Percentiles rank a stretch among this genome's conserved stretches.
phyloP scores from a whole-genome alignment of 2,329 filamentous ascomycete species.

The Ceratocystis albifundus region DNA sequence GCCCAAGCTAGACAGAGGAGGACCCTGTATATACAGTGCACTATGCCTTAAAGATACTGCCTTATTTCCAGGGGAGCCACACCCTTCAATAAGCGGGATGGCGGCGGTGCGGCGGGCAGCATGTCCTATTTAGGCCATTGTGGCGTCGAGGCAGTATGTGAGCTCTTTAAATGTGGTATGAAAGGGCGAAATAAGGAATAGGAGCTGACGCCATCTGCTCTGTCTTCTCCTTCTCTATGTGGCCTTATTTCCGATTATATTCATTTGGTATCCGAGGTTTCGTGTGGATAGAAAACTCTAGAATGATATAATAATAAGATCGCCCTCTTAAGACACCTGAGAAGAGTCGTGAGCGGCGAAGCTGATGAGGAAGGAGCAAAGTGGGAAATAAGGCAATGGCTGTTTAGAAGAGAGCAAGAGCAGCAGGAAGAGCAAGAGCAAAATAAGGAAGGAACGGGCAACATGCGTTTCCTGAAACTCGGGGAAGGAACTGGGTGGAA shows the following conservation, averaged over 20 bases:
- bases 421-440: too few species aligned
- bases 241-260: too few species aligned
- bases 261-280: background rate
- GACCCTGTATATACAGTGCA: background rate
- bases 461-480: slow-evolving; percentile 1
- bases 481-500: slow-evolving; percentile 8
- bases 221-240: background rate
- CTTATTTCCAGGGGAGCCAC: background rate
- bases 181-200: background rate
- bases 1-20: background rate
- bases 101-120: background rate
- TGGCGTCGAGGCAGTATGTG: background rate
- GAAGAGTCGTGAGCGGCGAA: too few species aligned
- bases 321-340: too few species aligned
- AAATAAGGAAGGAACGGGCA: background rate
- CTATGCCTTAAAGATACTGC: background rate
- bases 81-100: background rate
- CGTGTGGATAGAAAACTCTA: slow-evolving; percentile 1
- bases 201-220: background rate
- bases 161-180: background rate
- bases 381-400: background rate
- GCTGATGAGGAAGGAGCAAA: too few species aligned
- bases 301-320: background rate
- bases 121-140: background rate
- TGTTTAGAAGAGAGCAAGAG: background rate